Evolutionary conservation across 106 monocot species (phyloP), one percentile per base, ranked within the genome.

Genomic region (Agapanthus africanus): DNA sequence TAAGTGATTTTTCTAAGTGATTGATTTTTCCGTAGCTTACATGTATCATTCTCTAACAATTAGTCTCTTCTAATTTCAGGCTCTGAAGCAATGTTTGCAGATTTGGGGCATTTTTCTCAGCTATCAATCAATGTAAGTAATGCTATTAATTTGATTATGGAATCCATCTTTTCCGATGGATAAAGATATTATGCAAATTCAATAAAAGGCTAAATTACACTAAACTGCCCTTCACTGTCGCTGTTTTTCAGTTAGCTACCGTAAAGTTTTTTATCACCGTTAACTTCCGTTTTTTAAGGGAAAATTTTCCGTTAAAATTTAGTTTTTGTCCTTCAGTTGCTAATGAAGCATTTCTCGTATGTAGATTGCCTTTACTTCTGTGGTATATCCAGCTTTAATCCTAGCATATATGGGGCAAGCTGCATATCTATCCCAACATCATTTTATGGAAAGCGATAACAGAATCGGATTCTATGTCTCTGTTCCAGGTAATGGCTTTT

Each of bases 401-500:
- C 77, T 99, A 32, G 93, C 92, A 31, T 99, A 99, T 65, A 99
- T 99, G 99, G 99, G 99, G 15, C 99, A 99, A 85, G 99, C 99
- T 50, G 99, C 99, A 9, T 93, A 93, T 77, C 77, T 99, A 6
- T 99, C 93, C 47, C 69, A 52, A 49, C 92, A 99, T 81, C 93
- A 93, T 76, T 28, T 52, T 37, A 77, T 85, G 14, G 79, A 79
- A 80, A 92, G 52, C 54, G 41, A 81, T 35, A 88, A 99, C 50
- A 68, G 41, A 22, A 99, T 99, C 67, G 93, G 99, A 73, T 99
- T 99, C 76, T 99, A 99, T 67, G 83, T 93, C 21, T 99, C 99
- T 49, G 93, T 93, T n/a, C 93, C 93, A 76, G 93, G 93, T 90
- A 79, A 4, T 63, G 66, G 42, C 32, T 21, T 39, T 37, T 28